Percentiles rank a stretch among this genome's conserved stretches.
Evolutionary conservation across 805 yeast genomes (phyloP).

Genomic region (Saturnispora diversa): DNA sequence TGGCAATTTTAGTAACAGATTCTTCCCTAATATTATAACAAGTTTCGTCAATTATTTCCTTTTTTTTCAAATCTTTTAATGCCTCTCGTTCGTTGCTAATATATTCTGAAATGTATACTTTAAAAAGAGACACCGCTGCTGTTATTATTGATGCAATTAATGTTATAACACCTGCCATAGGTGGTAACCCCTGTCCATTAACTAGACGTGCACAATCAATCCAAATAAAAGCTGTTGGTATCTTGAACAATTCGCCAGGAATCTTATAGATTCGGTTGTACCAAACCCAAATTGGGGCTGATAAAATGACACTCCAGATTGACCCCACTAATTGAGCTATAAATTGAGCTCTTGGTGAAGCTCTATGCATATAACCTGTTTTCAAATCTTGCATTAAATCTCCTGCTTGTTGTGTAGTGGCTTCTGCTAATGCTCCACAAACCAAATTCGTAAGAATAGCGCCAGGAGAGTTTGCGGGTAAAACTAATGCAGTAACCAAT

Average conservation of each 20-base stretch:
- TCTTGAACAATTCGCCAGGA: constrained; percentile 72
- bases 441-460: constrained; percentile 76
- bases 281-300: constrained; percentile 73
- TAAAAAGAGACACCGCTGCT: constrained; percentile 58
- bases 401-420: constrained; percentile 99
- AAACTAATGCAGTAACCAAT: constrained; percentile 70
- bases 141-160: constrained; percentile 57
- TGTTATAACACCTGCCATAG: constrained; percentile 56
- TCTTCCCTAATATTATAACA: constrained; percentile 8
- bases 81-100: constrained; percentile 2
- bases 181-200: constrained; percentile 85
- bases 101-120: constrained; percentile 19
- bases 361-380: constrained; percentile 87
- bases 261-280: constrained; percentile 78
- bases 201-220: constrained; percentile 91
- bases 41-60: not conserved
- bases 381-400: constrained; percentile 96
- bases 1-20: constrained; percentile 18
- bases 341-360: constrained; percentile 89
- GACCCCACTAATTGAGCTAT: constrained; percentile 87
- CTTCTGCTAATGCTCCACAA: constrained; percentile 97
- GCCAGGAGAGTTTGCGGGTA: constrained; percentile 70
- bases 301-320: constrained; percentile 68
- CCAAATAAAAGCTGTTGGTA: constrained; percentile 96
- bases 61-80: constrained; percentile 12